Evolutionary conservation across 768 basidiomycete genomes (phyloP), one percentile per base, ranked within the genome.

Genomic region (Hygrophorus russula): DNA sequence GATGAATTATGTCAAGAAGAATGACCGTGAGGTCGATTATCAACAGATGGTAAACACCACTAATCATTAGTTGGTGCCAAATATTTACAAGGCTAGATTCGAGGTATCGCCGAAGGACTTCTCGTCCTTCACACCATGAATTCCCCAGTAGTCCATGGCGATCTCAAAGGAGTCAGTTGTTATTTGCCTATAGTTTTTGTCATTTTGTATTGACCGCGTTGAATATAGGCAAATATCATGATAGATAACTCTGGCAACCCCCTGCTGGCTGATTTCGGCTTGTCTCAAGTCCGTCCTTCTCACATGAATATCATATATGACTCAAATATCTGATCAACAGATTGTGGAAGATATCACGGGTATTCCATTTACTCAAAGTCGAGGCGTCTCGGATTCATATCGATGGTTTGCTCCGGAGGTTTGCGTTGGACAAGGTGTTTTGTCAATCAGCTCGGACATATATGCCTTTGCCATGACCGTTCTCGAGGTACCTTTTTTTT

Each of bases 261-360:
- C 27, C 61, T 77, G 12, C 57, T 78, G 13, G 67, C 76, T 7
- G 76, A 78, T 49, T 78, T 78, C 50, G 74, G 76, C 20, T 62
- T 78, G 37, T 71, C 75, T 7, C 67, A 69, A 55, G 75, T 73
- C 24, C 19, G 5, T n/a, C 11, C 4, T 20, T 11, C 12, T 27
- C 18, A 9, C 7, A 3, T 36, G 17, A 15, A 19, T n/a, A n/a
- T 36, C 6, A n/a, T 12, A 28, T 19, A 11, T 33, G 8, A 11
- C 2, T n/a, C n/a, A n/a, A n/a, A 28, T 20, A 20, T 12, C 28
- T 10, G n/a, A n/a, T n/a, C n/a, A n/a, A n/a, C 46, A 78, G 75
- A 68, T 77, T n/a, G 66, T 77, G 17, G 72, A 77, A 49, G 74
- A 76, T 41, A 67, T 75, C 39, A 71, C 72, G 9, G 76, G 74